Evolutionary conservation across 345 rosid species (phyloP).

Genomic region (Boechera divaricarpa): DNA sequence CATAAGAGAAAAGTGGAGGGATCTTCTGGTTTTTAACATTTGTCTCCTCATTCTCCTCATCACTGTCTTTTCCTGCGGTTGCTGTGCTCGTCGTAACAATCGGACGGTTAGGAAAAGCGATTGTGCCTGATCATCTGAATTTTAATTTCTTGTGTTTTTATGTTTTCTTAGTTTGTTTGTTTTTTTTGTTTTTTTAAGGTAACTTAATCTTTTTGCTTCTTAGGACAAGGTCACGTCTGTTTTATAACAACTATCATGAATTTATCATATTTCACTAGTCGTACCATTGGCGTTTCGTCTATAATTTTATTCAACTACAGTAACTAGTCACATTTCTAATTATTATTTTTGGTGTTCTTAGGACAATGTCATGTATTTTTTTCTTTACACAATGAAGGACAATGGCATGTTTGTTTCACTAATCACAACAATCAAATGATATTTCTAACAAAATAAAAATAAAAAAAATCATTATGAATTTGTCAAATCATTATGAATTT

Average conservation of each 20-base stretch:
- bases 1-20: slow-evolving; percentile 54
- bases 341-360: background rate
- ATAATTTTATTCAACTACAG: background rate
- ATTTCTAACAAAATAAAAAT: background rate
- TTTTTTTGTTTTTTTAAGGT: background rate
- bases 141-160: background rate
- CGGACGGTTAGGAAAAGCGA: slow-evolving; percentile 27
- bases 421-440: background rate
- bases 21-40: slow-evolving; percentile 44
- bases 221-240: slow-evolving; percentile 14
- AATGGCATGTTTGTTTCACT: no score
- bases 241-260: background rate
- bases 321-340: background rate
- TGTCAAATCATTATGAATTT: background rate
- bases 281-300: background rate
- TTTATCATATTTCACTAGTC: background rate
- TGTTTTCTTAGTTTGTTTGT: slow-evolving; percentile 2
- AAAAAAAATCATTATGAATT: background rate
- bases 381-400: no score
- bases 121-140: slow-evolving; percentile 2
- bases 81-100: slow-evolving; percentile 53
- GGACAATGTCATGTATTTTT: background rate
- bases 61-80: slow-evolving; percentile 42
- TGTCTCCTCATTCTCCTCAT: slow-evolving; percentile 43
- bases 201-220: background rate